Conservation (phyloP, 2,329 filamentous ascomycete genomes). For the Cordyceps fumosorosea region DNA sequence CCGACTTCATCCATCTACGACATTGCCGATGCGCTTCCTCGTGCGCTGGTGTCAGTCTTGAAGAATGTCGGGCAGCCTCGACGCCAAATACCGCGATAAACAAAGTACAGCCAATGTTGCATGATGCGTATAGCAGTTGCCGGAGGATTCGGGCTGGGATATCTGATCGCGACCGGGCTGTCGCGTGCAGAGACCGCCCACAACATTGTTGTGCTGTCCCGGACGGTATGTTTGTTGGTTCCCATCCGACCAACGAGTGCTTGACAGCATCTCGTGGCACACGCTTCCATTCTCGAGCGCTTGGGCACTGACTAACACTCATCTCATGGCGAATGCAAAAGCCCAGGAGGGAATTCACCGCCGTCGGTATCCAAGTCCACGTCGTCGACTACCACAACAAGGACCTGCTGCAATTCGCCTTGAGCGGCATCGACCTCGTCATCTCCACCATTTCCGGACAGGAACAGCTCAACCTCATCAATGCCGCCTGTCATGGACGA, state of each 20-base stretch:
- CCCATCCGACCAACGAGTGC: neutral
- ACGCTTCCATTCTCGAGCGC: neutral
- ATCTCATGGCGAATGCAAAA: constrained; percentile 22
- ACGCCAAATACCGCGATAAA: neutral
- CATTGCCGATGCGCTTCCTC: neutral
- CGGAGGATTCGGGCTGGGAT: constrained; percentile 39
- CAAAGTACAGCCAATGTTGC: constrained; percentile 15
- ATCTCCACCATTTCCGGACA: constrained; percentile 65
- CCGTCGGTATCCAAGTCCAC: constrained; percentile 57
- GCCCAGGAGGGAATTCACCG: constrained; percentile 47
- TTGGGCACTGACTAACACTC: neutral
- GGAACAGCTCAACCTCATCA: constrained; percentile 64
- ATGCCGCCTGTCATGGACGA: constrained; percentile 57
- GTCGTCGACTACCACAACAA: constrained; percentile 60
- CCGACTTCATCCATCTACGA: neutral
- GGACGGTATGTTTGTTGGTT: constrained; percentile 38
- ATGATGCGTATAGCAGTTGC: constrained; percentile 46
- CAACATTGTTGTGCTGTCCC: constrained; percentile 63
- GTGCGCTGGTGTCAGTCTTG: neutral
- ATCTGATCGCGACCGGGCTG: constrained; percentile 46
- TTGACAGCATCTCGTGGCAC: neutral
- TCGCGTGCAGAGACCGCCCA: constrained; percentile 52
- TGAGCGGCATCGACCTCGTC: constrained; percentile 67
- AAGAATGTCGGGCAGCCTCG: constrained; percentile 4
- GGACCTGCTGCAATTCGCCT: constrained; percentile 53